Evolutionary conservation across 163 green algal species (phyloP).

Genomic region (Scenedesmus sp.): DNA sequence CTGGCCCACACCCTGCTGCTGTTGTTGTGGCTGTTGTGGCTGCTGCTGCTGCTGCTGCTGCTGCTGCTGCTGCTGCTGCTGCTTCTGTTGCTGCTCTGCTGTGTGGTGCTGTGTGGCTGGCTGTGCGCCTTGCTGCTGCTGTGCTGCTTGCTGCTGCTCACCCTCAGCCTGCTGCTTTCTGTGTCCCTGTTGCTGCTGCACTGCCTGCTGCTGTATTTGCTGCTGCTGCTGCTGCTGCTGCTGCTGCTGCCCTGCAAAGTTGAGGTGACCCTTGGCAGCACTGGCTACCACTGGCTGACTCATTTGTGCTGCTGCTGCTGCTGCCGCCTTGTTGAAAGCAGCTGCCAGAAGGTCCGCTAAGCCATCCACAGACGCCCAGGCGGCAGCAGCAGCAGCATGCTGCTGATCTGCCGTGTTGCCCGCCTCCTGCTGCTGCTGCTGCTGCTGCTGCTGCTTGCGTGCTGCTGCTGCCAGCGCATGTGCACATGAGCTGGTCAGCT

Average conservation of each 20-base stretch:
- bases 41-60: constrained; percentile 7
- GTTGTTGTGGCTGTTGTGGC: constrained; percentile 24
- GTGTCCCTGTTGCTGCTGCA: not conserved
- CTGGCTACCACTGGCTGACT: not conserved
- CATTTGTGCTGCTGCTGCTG: not conserved
- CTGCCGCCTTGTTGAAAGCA: constrained; percentile 20
- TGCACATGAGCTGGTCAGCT: not conserved
- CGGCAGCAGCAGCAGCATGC: not conserved
- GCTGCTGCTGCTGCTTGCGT: constrained; percentile 19
- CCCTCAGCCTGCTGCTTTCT: not conserved
- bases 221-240: constrained; percentile 18
- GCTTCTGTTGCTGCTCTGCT: not conserved
- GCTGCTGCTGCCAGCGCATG: constrained; percentile 29
- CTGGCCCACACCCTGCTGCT: not conserved
- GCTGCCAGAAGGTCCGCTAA: not conserved
- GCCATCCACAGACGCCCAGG: not conserved
- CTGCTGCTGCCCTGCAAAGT: constrained; percentile 35
- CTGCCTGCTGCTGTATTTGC: not conserved
- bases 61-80: constrained; percentile 17
- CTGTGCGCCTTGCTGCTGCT: constrained; percentile 23
- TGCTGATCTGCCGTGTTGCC: not conserved
- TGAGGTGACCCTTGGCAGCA: constrained; percentile 22
- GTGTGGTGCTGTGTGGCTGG: not conserved
- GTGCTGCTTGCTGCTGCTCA: constrained; percentile 38
- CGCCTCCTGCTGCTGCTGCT: constrained; percentile 4